Conservation (phyloP, 2,329 filamentous ascomycete genomes). For the Exophiala mesophila region DNA sequence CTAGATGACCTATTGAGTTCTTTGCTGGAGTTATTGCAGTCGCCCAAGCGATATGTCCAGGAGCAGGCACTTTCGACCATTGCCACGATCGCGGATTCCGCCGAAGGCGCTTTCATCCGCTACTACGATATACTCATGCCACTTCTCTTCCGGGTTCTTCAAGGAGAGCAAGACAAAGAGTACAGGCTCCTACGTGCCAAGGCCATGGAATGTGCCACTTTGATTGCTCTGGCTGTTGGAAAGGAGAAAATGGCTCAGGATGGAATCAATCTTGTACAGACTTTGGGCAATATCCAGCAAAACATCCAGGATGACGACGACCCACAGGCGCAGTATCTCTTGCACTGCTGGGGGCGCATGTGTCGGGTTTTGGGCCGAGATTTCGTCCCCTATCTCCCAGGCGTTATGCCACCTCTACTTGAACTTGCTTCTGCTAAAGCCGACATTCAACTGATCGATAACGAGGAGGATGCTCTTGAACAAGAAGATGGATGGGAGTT, state of each 20-base stretch:
- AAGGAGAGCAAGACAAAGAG: constrained; percentile 88
- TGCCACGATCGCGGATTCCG: constrained; percentile 96
- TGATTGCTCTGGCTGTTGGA: constrained; percentile 89
- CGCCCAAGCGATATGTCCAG: constrained; percentile 91
- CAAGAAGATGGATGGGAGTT: constrained; percentile 97
- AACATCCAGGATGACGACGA: constrained; percentile 87
- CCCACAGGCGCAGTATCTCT: constrained; percentile 90
- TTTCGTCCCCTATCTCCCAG: constrained; percentile 86
- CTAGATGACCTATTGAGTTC: constrained; percentile 81
- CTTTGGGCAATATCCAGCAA: constrained; percentile 79
- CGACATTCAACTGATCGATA: constrained; percentile 91
- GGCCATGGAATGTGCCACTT: constrained; percentile 97
- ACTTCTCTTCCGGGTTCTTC: constrained; percentile 80
- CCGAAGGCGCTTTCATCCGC: constrained; percentile 87
- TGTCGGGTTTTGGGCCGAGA: constrained; percentile 86
- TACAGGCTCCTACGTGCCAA: constrained; percentile 87
- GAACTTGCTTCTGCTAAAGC: constrained; percentile 91
- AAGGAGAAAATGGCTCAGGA: constrained; percentile 87
- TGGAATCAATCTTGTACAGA: constrained; percentile 78
- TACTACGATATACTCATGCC: constrained; percentile 98
- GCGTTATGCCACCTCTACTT: constrained; percentile 89
- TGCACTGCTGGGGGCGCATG: constrained; percentile 99
- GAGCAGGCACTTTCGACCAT: constrained; percentile 97
- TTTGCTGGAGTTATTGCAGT: constrained; percentile 81
- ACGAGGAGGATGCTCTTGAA: constrained; percentile 87